These are phyloP conservation scores for Aspergillus sp. DNA, from an alignment of 2,329 filamentous ascomycete genomes.

Conservation along the genomic window DNA sequence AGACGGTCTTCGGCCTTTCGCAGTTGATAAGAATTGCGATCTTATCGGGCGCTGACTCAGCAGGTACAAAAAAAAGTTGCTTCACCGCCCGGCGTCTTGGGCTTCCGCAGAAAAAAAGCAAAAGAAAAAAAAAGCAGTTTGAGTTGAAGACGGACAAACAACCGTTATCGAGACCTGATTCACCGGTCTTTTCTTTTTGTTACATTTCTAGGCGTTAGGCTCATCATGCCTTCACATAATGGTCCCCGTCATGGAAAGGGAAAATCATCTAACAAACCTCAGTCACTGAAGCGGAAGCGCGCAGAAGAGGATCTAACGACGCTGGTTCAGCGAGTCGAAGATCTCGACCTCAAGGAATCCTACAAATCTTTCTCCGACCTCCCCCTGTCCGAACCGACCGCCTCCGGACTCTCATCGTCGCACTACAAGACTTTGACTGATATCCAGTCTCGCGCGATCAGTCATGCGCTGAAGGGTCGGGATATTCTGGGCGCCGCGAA, in stretches of 20 bases:
- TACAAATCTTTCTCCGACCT: constrained; percentile 76
- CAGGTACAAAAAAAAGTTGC: constrained; percentile 32
- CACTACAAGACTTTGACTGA: constrained; percentile 91
- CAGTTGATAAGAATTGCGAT: constrained; percentile 12
- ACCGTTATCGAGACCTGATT: constrained; percentile 11
- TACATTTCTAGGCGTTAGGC: constrained; percentile 7
- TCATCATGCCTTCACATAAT: constrained; percentile 35
- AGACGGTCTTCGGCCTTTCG: constrained; percentile 1
- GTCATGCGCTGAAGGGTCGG: constrained; percentile 75
- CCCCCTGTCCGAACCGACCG: constrained; percentile 79
- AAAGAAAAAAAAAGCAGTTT: background rate
- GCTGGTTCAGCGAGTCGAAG: constrained; percentile 44
- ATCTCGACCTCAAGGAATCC: constrained; percentile 47
- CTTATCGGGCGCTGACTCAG: constrained; percentile 41
- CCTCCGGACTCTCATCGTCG: constrained; percentile 74
- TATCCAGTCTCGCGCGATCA: constrained; percentile 87
- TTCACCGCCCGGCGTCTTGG: constrained; percentile 23
- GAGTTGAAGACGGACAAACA: constrained; percentile 15
- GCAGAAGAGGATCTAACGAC: constrained; percentile 44
- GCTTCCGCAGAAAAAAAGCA: constrained; percentile 7
- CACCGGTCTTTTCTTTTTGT: background rate
- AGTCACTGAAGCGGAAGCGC: constrained; percentile 47
- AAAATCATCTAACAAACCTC: constrained; percentile 27
- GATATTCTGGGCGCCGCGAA: constrained; percentile 95
- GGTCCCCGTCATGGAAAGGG: constrained; percentile 29